Conservation (phyloP, 2,329 filamentous ascomycete species). For the Epichloe uncinata region DNA sequence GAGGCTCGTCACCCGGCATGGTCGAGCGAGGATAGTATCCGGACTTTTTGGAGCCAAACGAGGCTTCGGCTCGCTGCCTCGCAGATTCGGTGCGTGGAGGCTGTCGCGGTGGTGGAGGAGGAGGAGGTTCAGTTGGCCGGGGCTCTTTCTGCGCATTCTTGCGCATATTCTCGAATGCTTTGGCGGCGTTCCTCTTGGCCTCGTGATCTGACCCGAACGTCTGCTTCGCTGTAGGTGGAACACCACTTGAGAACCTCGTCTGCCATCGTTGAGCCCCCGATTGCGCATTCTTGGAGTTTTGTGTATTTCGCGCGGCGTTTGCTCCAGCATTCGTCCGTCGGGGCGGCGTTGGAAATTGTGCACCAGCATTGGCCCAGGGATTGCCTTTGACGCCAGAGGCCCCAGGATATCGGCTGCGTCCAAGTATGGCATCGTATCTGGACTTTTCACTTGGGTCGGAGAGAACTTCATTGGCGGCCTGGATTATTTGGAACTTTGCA, state of each 20-base stretch:
- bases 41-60: constrained; percentile 37
- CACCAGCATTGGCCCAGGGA: constrained; percentile 37
- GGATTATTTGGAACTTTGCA: constrained; percentile 73
- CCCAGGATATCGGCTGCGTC: constrained; percentile 26
- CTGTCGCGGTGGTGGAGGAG: constrained; percentile 24
- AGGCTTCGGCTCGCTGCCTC: constrained; percentile 38
- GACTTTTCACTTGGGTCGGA: constrained; percentile 35
- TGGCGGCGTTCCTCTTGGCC: constrained; percentile 27
- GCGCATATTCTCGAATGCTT: constrained; percentile 31
- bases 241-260: constrained; percentile 26
- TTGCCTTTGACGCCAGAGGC: constrained; percentile 44
- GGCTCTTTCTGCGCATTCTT: constrained; percentile 17
- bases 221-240: constrained; percentile 30
- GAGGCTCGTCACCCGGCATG: constrained; percentile 36
- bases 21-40: constrained; percentile 38
- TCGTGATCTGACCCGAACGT: constrained; percentile 20
- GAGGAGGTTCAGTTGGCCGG: constrained; percentile 15
- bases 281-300: constrained; percentile 9
- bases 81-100: constrained; percentile 38
- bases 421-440: constrained; percentile 38
- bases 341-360: constrained; percentile 38
- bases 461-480: constrained; percentile 69
- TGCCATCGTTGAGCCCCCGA: constrained; percentile 34
- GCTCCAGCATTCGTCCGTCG: constrained; percentile 21
- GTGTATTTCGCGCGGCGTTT: constrained; percentile 5